Evolutionary conservation across 106 monocot species (phyloP).

Genomic region (Acanthochlamys bracteata): DNA sequence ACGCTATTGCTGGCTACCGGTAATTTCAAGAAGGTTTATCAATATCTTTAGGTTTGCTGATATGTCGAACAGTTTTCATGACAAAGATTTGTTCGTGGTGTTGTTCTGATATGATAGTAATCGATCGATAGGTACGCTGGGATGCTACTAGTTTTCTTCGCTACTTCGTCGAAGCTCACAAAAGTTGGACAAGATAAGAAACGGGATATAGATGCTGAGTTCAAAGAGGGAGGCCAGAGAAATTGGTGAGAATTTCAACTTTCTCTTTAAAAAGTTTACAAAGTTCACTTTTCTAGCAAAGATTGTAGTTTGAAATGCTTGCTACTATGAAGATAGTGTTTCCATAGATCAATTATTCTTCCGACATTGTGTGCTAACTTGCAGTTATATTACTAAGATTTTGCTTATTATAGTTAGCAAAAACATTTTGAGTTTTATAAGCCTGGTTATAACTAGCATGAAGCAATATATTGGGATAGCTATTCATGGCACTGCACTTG

Average conservation of each 20-base stretch:
- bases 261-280: background rate
- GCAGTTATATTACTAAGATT: no score
- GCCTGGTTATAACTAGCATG: no score
- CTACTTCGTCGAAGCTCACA: conserved; percentile 12
- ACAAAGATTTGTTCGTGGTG: background rate
- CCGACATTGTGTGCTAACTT: no score
- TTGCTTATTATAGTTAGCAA: no score
- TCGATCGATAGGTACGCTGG: conserved; percentile 4
- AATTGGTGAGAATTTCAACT: conserved; percentile 5
- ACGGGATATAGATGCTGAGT: conserved; percentile 6
- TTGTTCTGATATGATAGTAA: no score
- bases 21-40: background rate
- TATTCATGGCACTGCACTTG: no score
- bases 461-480: no score
- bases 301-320: background rate
- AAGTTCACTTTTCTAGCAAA: background rate
- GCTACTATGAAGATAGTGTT: background rate
- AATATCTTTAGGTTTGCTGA: background rate
- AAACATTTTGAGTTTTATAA: no score
- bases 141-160: conserved; percentile 12
- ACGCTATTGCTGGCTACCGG: background rate
- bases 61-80: background rate
- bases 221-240: conserved; percentile 14
- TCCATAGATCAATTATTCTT: no score
- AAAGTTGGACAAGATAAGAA: conserved; percentile 16